Base-by-base conservation (phyloP, 768 basidiomycete species). In the Lepiota brunneoincarnata region DNA sequence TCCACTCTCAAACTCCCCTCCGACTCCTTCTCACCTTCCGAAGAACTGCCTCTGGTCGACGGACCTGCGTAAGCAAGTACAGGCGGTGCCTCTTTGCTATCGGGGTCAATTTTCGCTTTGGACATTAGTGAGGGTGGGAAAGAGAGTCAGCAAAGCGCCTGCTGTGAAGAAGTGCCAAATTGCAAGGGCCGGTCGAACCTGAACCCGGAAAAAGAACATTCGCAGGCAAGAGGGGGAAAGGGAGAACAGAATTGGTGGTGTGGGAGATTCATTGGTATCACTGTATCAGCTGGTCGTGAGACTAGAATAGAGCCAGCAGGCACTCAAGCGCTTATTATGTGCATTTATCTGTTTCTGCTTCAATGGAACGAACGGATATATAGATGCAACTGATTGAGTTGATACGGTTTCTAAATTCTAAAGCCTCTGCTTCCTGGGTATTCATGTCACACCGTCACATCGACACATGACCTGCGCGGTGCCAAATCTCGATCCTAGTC, bases 101-200 rank as follows among this genome's bases (percentile, higher is more conserved):
- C 44, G 5, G 9, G 17, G 12, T 54, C 23, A 5, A 39, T 14
- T 18, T 35, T 21, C 11, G 26, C 39, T 35, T 46, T 36, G 15
- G 38, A 50, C 55, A 56, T 50, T n/a, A 24, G 10, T 39, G 37
- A 23, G 31, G 26, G n/a, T 21, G 28, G 39, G n/a, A 42, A 42
- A 3, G 43, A 21, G 24, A 17, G 35, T 38, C 18, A 18, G 3
- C 6, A 26, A 36, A 1, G 36, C 34, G 45, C 9, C 45, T 3
- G 17, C 31, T 31, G 28, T 47, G 18, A 34, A 21, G 4, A 15
- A 44, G 24, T 0, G 3, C 7, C 17, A 11, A 14, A 10, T 31
- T 31, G 31, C 31, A 34, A 17, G 20, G 45, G 6, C 45, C 35
- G 5, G 17, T 11, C 3, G 34, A 10, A 9, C 42, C 41, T 24